These are phyloP conservation scores for Tulasnella sp. DNA, from an alignment of 768 basidiomycete genomes.

Conservation along the genomic window DNA sequence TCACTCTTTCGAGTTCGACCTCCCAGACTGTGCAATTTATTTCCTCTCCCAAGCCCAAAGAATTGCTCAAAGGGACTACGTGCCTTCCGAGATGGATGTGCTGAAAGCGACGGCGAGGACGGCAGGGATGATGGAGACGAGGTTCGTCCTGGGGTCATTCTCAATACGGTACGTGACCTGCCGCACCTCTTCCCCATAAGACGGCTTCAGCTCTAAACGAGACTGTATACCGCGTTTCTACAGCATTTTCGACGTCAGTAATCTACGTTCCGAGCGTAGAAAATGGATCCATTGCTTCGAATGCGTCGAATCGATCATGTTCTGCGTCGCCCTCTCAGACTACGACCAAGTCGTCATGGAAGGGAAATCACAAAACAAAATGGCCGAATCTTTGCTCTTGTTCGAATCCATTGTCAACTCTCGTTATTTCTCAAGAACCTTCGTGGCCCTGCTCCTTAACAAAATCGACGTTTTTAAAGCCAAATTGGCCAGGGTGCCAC, in stretches of 20 bases:
- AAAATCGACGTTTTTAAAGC: slow-evolving; percentile 54
- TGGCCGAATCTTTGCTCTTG: slow-evolving; percentile 51
- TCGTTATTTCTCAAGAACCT: slow-evolving; percentile 52
- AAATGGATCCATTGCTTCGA: slow-evolving; percentile 53
- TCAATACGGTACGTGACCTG: slow-evolving; percentile 38
- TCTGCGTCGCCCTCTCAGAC: slow-evolving; percentile 54
- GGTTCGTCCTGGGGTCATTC: slow-evolving; percentile 68
- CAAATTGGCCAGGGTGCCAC: slow-evolving; percentile 51
- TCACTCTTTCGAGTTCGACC: slow-evolving; percentile 76
- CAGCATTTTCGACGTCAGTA: slow-evolving; percentile 55
- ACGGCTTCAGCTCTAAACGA: background rate
- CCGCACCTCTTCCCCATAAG: background rate
- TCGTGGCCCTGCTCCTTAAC: slow-evolving; percentile 49
- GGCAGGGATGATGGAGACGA: slow-evolving; percentile 87
- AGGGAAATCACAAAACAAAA: slow-evolving; percentile 52
- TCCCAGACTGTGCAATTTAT: slow-evolving; percentile 94
- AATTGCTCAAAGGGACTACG: slow-evolving; percentile 78
- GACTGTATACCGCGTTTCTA: background rate
- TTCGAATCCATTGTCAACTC: slow-evolving; percentile 54
- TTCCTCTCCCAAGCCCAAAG: slow-evolving; percentile 87
- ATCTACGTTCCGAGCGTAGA: slow-evolving; percentile 52
- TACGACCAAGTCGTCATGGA: slow-evolving; percentile 55
- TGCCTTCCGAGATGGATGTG: slow-evolving; percentile 85
- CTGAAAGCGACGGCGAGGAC: slow-evolving; percentile 87
- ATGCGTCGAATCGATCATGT: slow-evolving; percentile 54